Base-by-base conservation (phyloP, 306 rosid genomes). In the Trichosanthes truncata region DNA sequence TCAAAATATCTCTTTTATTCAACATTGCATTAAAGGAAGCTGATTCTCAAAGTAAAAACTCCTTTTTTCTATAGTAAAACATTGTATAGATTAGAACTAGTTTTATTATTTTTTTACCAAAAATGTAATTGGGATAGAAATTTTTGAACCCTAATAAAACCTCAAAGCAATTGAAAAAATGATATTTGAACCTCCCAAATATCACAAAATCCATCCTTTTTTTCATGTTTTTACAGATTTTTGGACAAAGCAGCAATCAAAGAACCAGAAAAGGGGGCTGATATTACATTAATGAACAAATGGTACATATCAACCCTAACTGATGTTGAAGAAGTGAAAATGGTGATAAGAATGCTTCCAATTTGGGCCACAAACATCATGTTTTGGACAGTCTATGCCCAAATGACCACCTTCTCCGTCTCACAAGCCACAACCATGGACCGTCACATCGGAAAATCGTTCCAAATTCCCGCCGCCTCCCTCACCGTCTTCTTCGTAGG, bases 341-440 rank as follows among this genome's bases (percentile, higher is more conserved):
- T 81, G 83, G 79, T 95, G 4, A 10, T 92, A 62, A 82, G 93
- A 69, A 91, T 95, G 97, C 45, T 92, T 33, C 98, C 98, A 1
- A 91, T 95, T 6, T 95, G 98, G 98, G 98, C 93, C 21, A 92
- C 97, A 7, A 88, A 91, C 38, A 89, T 95, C 15, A 86, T 95
- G 76, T 95, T 92, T 75, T 95, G 97, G 98, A 84, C 97, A 0
- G 88, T 95, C 35, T 88, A 95, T 55, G 98, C 97, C 38, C 98
- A 95, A 80, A 90, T 95, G 97, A 88, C 92, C 21, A 95, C 98
- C 69, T 90, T 95, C 85, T 92, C 97, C 20, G 98, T 92, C 13
- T 90, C 98, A 6, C 98, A 95, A 79, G 96, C 98, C 10, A 86
- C 93, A 38, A 92, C 97, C 83, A 90, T 95, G 97, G 85, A 95